Percentiles rank a stretch among this genome's conserved stretches.
These are phyloP conservation scores for Poa pratensis DNA, from an alignment of 176 grass and related monocot genomes.

Conservation along the genomic window DNA sequence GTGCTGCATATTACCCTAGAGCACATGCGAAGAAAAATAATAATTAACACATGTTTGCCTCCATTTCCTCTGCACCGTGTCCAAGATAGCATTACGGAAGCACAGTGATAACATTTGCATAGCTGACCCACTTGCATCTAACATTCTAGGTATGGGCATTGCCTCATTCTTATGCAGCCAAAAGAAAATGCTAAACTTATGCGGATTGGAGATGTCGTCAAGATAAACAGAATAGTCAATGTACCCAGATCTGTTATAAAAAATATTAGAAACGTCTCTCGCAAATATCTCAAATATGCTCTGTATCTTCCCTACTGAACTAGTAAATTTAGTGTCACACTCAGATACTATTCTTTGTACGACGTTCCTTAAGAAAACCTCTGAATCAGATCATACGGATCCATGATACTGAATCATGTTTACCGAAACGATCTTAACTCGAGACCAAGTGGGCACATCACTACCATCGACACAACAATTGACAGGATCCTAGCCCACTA, in stretches of 20 bases:
- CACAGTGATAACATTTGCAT: background rate
- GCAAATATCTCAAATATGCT: background rate
- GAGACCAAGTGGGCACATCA: background rate
- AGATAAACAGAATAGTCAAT: background rate
- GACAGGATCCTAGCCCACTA: background rate
- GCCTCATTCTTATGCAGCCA: background rate
- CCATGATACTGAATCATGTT: background rate
- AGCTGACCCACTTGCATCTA: background rate
- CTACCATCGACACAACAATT: constrained; percentile 14
- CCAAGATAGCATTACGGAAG: background rate
- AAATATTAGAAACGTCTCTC: background rate
- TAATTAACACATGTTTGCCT: constrained; percentile 6
- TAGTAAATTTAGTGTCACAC: background rate
- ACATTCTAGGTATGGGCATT: background rate
- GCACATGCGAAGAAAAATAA: background rate
- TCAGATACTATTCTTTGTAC: background rate
- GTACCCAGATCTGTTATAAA: background rate
- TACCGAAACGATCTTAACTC: background rate
- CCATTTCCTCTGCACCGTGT: background rate
- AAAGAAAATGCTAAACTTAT: background rate
- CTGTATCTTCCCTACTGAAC: background rate
- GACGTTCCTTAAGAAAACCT: background rate
- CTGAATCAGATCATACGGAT: background rate
- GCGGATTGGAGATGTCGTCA: background rate
- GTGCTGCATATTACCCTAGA: constrained; percentile 71